Base-by-base conservation (phyloP, 768 basidiomycete species). In the Nidula microcarpa region DNA sequence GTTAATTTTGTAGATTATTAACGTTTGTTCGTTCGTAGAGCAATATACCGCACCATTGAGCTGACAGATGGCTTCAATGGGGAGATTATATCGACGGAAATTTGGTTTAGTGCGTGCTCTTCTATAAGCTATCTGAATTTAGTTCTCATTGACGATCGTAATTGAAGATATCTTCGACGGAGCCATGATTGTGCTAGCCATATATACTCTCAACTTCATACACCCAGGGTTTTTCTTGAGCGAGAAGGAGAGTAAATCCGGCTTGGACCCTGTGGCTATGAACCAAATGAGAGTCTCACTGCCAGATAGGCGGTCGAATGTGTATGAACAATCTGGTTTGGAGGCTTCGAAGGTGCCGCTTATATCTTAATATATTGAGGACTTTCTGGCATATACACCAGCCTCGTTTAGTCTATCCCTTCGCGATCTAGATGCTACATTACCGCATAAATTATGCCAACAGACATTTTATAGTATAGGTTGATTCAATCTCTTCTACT, bases 41-140 rank as follows among this genome's bases (percentile, higher is more conserved):
- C 77, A 17, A 62, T 83, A 2, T 84, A 84, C 59, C 76, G 81
- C 51, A 76, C 73, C 3, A 69, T 79, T 53, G 80, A 82, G 63
- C 69, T 84, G 0, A 56, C 68, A 8, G 74, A 77, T 52, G 79
- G 81, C 0, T 84, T 80, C 80, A 62, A 59, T 23, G 81, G 82
- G 7, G 62, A 68, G 14, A 70, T 84, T 50, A 81, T 81, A 50
- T 60, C 63, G 1, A 80, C 77, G 0, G 63, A 85, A 58, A 50
- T 76, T 4, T 79, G 63, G 39, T 69, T 69, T 59, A 68, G 68
- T 66, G 43, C 33, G 68, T 55, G 5, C 17, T 30, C 51, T 53
- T 39, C 9, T n/a, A 33, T 23, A 23, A 23, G 23, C 23, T 23
- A 23, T 23, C 23, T 23, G 23, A 23, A 45, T 8, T 17, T 34